Evolutionary conservation across 2,329 filamentous ascomycete species (phyloP).

Genomic region (Elsinoe batatas): DNA sequence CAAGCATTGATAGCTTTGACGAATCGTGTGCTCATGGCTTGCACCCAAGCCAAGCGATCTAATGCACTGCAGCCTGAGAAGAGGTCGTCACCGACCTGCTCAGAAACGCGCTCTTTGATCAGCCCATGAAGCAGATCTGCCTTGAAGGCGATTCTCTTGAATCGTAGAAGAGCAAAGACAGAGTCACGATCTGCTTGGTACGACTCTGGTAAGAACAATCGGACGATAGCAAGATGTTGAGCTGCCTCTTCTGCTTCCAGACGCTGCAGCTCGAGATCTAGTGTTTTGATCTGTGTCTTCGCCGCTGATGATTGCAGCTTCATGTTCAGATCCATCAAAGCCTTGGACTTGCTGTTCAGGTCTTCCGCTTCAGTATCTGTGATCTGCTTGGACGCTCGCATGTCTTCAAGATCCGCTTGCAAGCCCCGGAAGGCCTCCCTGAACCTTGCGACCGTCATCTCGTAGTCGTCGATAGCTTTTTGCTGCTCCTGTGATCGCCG

Average conservation of each 20-base stretch:
- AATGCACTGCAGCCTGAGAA: conserved; percentile 72
- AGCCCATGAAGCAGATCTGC: conserved; percentile 67
- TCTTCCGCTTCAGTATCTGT: conserved; percentile 90
- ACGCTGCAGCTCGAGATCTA: conserved; percentile 77
- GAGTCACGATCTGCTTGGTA: conserved; percentile 75
- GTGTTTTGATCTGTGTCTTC: conserved; percentile 88
- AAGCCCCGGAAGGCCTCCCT: conserved; percentile 77
- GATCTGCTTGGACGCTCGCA: conserved; percentile 82
- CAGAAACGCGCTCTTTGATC: conserved; percentile 65
- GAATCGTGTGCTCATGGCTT: conserved; percentile 74
- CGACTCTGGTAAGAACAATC: conserved; percentile 76
- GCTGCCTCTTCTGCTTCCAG: conserved; percentile 82
- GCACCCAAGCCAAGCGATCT: conserved; percentile 77
- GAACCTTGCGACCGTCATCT: conserved; percentile 83
- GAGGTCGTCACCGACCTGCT: conserved; percentile 53
- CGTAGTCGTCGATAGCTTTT: conserved; percentile 71
- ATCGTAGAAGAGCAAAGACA: conserved; percentile 76
- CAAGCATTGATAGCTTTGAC: conserved; percentile 70
- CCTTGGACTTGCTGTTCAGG: conserved; percentile 74
- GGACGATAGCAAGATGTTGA: conserved; percentile 80
- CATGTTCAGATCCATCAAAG: conserved; percentile 94
- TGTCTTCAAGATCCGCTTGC: conserved; percentile 80
- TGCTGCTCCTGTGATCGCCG: conserved; percentile 67
- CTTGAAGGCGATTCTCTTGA: conserved; percentile 84
- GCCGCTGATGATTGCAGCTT: conserved; percentile 83